Evolutionary conservation across 169 alveolate species (phyloP).

Genomic region (Plasmodium chabaudi): DNA sequence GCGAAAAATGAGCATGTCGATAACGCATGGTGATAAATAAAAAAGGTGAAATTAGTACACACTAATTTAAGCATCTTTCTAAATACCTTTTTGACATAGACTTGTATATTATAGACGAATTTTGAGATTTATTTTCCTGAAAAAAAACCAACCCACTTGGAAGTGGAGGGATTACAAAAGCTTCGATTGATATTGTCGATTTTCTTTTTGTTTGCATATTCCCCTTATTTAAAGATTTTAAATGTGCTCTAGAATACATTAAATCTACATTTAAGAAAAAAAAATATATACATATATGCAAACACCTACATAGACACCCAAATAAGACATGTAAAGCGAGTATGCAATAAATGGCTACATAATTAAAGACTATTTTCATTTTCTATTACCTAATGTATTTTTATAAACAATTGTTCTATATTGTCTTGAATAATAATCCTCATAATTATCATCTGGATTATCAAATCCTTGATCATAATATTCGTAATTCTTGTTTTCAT

Average conservation of each 20-base stretch:
- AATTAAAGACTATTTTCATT: not conserved
- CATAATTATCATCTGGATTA: constrained; percentile 33
- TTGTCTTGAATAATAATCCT: constrained; percentile 43
- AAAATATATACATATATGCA: not conserved
- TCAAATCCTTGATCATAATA: not conserved
- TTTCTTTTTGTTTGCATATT: constrained; percentile 66
- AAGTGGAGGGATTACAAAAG: constrained; percentile 85
- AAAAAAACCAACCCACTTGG: constrained; percentile 81
- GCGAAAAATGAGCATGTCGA: not conserved
- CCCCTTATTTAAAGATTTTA: constrained; percentile 65
- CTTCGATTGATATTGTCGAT: constrained; percentile 83
- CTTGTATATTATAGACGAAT: constrained; percentile 77
- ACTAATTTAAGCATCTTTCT: not conserved
- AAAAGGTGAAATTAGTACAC: not conserved
- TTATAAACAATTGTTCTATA: constrained; percentile 71
- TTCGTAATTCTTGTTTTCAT: constrained; percentile 53
- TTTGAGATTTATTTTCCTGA: constrained; percentile 74
- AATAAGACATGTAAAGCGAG: not conserved
- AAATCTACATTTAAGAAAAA: constrained; percentile 16
- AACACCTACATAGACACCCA: not conserved
- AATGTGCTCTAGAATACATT: constrained; percentile 63
- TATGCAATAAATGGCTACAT: not conserved
- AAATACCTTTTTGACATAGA: constrained; percentile 69
- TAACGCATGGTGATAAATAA: not conserved
- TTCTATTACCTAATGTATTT: constrained; percentile 61